phyloP scores from a whole-genome alignment of 2,329 filamentous ascomycete species.

The Pseudogymnoascus sp. region DNA sequence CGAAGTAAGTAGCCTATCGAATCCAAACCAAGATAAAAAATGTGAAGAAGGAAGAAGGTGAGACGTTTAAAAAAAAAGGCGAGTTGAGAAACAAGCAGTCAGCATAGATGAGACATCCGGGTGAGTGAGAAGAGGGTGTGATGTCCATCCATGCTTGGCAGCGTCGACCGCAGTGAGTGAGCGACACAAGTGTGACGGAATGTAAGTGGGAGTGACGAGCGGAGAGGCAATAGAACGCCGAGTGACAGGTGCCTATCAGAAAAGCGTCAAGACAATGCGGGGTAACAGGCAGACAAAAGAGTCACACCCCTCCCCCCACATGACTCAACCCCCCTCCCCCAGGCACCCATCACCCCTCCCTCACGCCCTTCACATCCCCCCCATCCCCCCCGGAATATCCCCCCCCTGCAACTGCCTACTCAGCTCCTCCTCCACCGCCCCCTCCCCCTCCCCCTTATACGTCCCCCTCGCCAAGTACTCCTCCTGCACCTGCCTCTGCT shows the following conservation, averaged over 20 bases:
- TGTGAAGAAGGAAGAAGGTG: neutral
- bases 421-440: constrained; percentile 41
- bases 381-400: neutral
- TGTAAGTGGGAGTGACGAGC: neutral
- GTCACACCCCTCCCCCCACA: neutral
- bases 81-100: neutral
- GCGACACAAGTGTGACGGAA: neutral
- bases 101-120: neutral
- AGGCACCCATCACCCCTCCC: neutral
- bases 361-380: neutral
- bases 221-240: neutral
- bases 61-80: neutral
- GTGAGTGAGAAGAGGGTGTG: neutral
- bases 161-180: neutral
- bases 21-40: neutral
- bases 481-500: neutral
- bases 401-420: constrained; percentile 41
- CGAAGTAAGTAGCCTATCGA: neutral
- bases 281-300: neutral
- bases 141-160: neutral
- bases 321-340: neutral
- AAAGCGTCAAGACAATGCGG: neutral
- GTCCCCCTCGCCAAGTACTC: neutral
- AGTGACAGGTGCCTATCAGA: neutral
- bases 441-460: constrained; percentile 27